Conservation (phyloP, 352 stramenopile genomes). For the Chloridella minuta region DNA sequence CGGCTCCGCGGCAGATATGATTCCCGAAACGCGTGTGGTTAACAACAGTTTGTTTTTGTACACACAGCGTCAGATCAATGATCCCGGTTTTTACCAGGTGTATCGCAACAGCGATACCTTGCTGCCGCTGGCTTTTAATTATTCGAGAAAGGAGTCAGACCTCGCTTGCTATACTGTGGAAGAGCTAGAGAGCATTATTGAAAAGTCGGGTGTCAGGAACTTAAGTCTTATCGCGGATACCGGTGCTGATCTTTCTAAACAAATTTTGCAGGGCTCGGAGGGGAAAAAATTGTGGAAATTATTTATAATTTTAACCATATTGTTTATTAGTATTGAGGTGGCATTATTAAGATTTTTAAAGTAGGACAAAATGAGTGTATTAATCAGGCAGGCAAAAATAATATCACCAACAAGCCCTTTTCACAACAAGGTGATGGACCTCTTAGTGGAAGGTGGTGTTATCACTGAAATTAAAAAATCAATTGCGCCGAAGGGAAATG, state of each 20-base stretch:
- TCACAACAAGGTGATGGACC: neutral
- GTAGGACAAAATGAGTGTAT: neutral
- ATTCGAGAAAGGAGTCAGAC: neutral
- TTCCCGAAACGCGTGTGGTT: neutral
- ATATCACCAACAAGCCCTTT: neutral
- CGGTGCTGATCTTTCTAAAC: neutral
- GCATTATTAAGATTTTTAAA: neutral
- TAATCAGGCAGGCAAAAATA: neutral
- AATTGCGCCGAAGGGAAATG: neutral
- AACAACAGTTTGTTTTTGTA: neutral
- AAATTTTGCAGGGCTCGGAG: neutral
- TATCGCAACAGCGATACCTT: neutral
- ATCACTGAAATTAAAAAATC: slow-evolving; percentile 6
- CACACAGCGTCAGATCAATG: neutral
- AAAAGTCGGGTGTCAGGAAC: neutral
- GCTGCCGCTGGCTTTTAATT: neutral
- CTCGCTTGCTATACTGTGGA: neutral
- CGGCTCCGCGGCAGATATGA: neutral
- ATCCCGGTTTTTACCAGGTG: neutral
- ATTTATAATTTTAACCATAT: neutral
- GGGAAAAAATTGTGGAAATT: neutral
- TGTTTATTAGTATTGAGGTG: neutral
- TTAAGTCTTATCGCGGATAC: neutral
- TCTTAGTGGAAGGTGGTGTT: neutral
- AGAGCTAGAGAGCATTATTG: neutral